Conservation (phyloP, 768 basidiomycete genomes). For the Steccherinum ochraceum region DNA sequence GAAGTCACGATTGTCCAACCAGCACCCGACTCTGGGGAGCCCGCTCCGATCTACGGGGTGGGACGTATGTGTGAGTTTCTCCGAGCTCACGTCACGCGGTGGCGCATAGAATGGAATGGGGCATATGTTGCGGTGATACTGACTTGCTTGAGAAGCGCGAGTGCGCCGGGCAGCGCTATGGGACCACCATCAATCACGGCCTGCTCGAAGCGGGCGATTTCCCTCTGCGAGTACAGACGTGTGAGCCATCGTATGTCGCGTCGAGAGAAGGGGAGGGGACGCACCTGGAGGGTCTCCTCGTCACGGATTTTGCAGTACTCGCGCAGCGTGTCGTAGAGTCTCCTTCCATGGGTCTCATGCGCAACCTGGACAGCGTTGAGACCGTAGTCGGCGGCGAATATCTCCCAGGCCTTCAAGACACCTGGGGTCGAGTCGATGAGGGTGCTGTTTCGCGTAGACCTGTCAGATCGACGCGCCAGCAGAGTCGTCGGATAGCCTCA, state of each 20-base stretch:
- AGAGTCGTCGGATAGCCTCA: constrained; percentile 20
- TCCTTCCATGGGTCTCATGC: constrained; percentile 67
- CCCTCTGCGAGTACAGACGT: constrained; percentile 40
- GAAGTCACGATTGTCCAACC: constrained; percentile 87
- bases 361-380: constrained; percentile 41
- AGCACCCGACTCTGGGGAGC: constrained; percentile 20
- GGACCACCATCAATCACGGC: constrained; percentile 64
- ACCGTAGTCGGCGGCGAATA: constrained; percentile 56
- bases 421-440: constrained; percentile 82
- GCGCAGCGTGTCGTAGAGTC: constrained; percentile 68
- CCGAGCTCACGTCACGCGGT: background rate
- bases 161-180: constrained; percentile 60
- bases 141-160: constrained; percentile 50
- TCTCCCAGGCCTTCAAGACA: constrained; percentile 71
- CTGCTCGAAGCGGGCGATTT: constrained; percentile 73
- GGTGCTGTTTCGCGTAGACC: constrained; percentile 39
- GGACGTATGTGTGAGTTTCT: background rate
- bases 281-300: constrained; percentile 48
- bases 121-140: constrained; percentile 1
- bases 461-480: background rate
- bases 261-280: constrained; percentile 15
- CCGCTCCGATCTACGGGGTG: constrained; percentile 14
- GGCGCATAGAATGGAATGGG: background rate
- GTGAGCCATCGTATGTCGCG: too few species aligned
- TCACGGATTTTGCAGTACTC: constrained; percentile 62